Evolutionary conservation across 192 early-diverging fungal genomes (phyloP).

Genomic region (Podila horticola): DNA sequence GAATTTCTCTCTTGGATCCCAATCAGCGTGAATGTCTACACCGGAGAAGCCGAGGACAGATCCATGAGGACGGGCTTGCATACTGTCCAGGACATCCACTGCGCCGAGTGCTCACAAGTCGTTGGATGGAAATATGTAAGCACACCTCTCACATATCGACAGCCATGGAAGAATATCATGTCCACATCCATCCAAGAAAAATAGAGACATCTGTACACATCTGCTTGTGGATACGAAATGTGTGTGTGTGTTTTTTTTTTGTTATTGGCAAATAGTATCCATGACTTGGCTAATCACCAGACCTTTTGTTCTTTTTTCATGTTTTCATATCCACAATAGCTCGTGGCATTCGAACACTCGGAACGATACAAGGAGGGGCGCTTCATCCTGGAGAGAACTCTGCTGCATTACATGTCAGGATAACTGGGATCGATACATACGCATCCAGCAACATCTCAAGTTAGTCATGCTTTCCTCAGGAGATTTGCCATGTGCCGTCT

Average conservation of each 20-base stretch:
- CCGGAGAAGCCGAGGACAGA: constrained; percentile 64
- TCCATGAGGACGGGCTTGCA: constrained; percentile 82
- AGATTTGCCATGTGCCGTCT: background rate
- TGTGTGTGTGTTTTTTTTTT: background rate
- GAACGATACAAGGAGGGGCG: constrained; percentile 85
- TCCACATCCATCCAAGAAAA: background rate
- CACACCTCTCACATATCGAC: background rate
- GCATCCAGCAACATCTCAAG: background rate
- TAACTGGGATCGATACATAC: background rate
- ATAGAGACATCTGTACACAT: too few relatives aligned
- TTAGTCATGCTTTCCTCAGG: background rate
- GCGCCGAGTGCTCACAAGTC: constrained; percentile 59
- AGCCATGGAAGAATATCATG: background rate
- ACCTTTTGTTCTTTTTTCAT: background rate
- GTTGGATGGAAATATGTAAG: constrained; percentile 76
- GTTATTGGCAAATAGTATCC: background rate
- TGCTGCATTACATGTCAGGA: constrained; percentile 47
- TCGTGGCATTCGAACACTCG: constrained; percentile 65
- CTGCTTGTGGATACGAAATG: too few relatives aligned
- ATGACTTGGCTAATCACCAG: background rate
- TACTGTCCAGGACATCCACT: constrained; percentile 75
- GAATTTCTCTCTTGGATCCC: background rate
- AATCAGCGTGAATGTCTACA: constrained; percentile 63
- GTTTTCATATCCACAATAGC: constrained; percentile 2
- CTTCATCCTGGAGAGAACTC: constrained; percentile 74